Percentiles rank a stretch among this genome's conserved stretches.
Evolutionary conservation across 495 filamentous ascomycete species (phyloP).

Genomic region (Podospora didyma): DNA sequence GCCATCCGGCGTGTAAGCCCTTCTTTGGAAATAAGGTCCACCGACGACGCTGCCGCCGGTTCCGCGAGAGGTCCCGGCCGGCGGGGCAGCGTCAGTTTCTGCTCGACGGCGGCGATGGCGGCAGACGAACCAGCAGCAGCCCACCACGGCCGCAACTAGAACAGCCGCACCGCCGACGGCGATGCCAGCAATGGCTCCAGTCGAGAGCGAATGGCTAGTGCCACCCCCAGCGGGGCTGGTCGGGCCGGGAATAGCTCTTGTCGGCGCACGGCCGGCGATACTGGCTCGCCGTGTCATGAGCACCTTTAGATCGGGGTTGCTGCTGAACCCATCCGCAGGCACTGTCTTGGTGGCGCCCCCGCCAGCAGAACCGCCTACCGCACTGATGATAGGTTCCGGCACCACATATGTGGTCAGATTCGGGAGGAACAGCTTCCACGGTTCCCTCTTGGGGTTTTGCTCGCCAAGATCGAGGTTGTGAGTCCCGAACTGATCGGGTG

Average conservation of each 20-base stretch:
- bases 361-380: slow-evolving; percentile 56
- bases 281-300: slow-evolving; percentile 26
- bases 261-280: slow-evolving; percentile 20
- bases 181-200: slow-evolving; percentile 28
- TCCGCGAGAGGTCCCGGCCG: too few species aligned
- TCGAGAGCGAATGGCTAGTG: slow-evolving; percentile 8
- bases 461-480: slow-evolving; percentile 55
- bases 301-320: slow-evolving; percentile 25
- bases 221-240: background rate
- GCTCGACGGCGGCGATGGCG: slow-evolving; percentile 6
- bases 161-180: slow-evolving; percentile 14
- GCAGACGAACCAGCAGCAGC: slow-evolving; percentile 7
- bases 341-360: slow-evolving; percentile 66
- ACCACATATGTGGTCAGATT: slow-evolving; percentile 53
- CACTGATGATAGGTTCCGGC: slow-evolving; percentile 52
- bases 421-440: slow-evolving; percentile 22
- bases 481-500: slow-evolving; percentile 55
- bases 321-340: slow-evolving; percentile 39
- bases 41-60: too few species aligned
- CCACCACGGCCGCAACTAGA: slow-evolving; percentile 5
- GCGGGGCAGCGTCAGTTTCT: too few species aligned
- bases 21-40: too few species aligned
- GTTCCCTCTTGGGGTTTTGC: slow-evolving; percentile 28
- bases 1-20: too few species aligned
- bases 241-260: slow-evolving; percentile 11